Base-by-base conservation (phyloP, 1,284 basidiomycete species). In the Malassezia nana region DNA sequence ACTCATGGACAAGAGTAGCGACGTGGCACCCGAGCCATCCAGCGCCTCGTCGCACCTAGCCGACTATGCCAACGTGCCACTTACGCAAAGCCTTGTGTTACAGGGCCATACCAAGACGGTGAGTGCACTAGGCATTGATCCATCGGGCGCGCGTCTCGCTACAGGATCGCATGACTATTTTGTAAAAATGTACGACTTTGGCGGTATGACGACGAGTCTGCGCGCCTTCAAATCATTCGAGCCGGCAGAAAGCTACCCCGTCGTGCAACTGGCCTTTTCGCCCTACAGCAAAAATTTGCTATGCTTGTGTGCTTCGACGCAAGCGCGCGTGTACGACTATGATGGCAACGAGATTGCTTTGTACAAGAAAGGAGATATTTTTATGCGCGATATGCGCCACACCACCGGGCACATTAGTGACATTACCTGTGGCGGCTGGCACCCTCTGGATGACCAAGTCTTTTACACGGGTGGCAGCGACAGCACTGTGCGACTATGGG, bases 131-230 rank as follows among this genome's bases (percentile, higher is more conserved):
- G 81, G 88, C 0, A 78, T 98, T 33, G 94, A 99, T 74, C 84
- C 89, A 0, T 87, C 90, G 12, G 94, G 94, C 43, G 89, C 91
- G 3, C 83, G 94, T 26, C 78, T 99, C 26, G 78, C 87, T 6
- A 87, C 89, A 2, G 94, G 94, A 9, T 87, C 86, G 15, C 86
- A 95, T 75, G 94, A 99, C 76, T 96, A 96, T 71, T 88, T 92
- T 75, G 85, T 87, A 76, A 96, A 96, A 76, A 76, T 98, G 48
- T 99, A 91, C 91, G 94, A 99, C 76, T 98, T 98, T 77, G 94
- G 92, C 66, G 94, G 94, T 6, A 98, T 99, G 92, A 86, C 87
- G 66, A 78, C 80, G 60, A 63, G 74, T 4, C 81, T 86, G 74
- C 86, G 87, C 72, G 91, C 94, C 13, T 98, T 98, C 81, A 87